Conservation (phyloP, 495 filamentous ascomycete species). For the Penicillium verhagenii region DNA sequence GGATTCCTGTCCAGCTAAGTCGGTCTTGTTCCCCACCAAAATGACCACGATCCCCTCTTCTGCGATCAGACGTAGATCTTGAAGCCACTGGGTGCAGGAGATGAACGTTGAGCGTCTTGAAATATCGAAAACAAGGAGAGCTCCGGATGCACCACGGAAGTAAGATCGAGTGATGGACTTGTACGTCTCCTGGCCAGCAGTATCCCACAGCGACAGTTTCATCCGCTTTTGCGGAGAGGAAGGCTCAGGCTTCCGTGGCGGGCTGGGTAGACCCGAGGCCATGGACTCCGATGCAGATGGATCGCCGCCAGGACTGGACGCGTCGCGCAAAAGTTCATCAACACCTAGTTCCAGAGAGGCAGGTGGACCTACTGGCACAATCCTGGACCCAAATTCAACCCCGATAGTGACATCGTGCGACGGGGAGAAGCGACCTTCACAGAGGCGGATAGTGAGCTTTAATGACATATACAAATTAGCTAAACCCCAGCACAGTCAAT, state of each 20-base stretch:
- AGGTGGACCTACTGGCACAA: conserved; percentile 88
- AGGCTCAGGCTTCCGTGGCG: conserved; percentile 34
- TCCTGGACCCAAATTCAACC: conserved; percentile 93
- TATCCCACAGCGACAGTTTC: conserved; percentile 90
- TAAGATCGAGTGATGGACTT: conserved; percentile 93
- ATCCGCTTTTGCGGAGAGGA: conserved; percentile 64
- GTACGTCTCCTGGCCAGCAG: conserved; percentile 95
- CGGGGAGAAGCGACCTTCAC: conserved; percentile 91
- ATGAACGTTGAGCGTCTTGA: conserved; percentile 79
- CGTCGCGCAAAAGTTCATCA: conserved; percentile 19
- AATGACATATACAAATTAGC: conserved; percentile 8
- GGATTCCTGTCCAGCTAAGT: conserved; percentile 59
- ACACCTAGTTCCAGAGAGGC: conserved; percentile 42
- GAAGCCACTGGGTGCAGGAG: conserved; percentile 85
- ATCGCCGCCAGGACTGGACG: conserved; percentile 10
- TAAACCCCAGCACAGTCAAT: not conserved
- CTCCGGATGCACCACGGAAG: conserved; percentile 90
- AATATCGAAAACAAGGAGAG: conserved; percentile 93
- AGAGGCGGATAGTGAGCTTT: conserved; percentile 88
- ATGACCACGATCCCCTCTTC: conserved; percentile 93
- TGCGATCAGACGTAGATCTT: conserved; percentile 87
- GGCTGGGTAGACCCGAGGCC: conserved; percentile 35
- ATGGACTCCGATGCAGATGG: conserved; percentile 16
- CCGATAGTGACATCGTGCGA: conserved; percentile 97
- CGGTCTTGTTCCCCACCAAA: conserved; percentile 91